These are phyloP conservation scores for Hygrophila difformis DNA, from an alignment of 257 asterid species.

Conservation along the genomic window DNA sequence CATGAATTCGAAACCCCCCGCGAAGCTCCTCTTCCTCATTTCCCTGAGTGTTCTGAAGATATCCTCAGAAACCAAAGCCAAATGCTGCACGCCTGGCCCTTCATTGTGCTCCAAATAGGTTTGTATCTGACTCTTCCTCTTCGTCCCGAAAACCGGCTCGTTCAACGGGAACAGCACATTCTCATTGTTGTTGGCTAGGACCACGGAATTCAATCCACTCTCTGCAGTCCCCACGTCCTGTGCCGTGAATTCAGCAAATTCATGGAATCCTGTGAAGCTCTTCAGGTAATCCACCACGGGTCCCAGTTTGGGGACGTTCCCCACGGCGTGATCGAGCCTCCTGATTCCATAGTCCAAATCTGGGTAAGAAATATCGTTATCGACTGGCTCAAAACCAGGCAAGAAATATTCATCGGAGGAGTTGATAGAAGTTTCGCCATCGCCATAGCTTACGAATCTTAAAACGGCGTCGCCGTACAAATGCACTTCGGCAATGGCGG, in stretches of 20 bases:
- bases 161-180: constrained; percentile 71
- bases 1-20: constrained; percentile 96
- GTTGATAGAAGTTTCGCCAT: background rate
- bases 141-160: constrained; percentile 80
- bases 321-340: constrained; percentile 82
- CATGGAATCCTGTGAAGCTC: constrained; percentile 72
- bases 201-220: constrained; percentile 83
- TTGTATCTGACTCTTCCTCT: constrained; percentile 95
- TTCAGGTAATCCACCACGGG: constrained; percentile 68
- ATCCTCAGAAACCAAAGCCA: constrained; percentile 68
- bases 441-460: constrained; percentile 44
- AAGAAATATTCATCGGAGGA: constrained; percentile 18
- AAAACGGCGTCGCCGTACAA: constrained; percentile 73
- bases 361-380: background rate
- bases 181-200: constrained; percentile 70
- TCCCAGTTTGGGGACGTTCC: constrained; percentile 61
- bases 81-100: constrained; percentile 90
- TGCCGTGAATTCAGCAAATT: constrained; percentile 78
- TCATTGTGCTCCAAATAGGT: constrained; percentile 95
- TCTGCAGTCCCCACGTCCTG: constrained; percentile 87
- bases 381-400: constrained; percentile 60
- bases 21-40: constrained; percentile 78
- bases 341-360: constrained; percentile 71
- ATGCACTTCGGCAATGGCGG: constrained; percentile 57
- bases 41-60: constrained; percentile 73